Evolutionary conservation across 306 rosid genomes (phyloP).

Genomic region (Carpinus fangiana): DNA sequence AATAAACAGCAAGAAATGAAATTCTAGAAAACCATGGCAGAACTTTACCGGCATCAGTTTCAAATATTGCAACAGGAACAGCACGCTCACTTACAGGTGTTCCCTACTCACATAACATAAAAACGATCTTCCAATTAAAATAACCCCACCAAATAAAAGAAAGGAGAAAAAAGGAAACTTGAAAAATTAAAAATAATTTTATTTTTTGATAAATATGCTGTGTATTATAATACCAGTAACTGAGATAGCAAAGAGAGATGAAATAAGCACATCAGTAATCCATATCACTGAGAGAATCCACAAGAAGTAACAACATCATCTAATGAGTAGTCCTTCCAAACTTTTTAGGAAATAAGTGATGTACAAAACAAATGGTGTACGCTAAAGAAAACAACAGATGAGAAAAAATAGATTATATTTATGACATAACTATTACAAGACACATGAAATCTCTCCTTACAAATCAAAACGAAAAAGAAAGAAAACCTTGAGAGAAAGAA

Average conservation of each 20-base stretch:
- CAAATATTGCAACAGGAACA: slow-evolving; percentile 97
- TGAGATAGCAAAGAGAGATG: neutral
- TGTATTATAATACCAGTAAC: neutral
- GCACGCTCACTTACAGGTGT: slow-evolving; percentile 99
- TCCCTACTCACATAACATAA: slow-evolving; percentile 55
- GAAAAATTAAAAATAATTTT: neutral
- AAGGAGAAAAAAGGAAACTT: neutral
- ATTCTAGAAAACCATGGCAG: slow-evolving; percentile 17
- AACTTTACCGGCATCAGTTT: slow-evolving; percentile 81
- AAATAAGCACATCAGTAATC: neutral
- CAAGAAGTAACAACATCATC: neutral
- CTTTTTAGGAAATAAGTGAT: neutral
- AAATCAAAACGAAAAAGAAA: neutral
- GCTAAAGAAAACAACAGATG: neutral
- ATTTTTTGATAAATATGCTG: neutral
- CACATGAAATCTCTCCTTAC: neutral
- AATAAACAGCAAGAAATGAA: slow-evolving; percentile 17
- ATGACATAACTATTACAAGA: neutral
- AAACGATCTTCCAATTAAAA: slow-evolving; percentile 7
- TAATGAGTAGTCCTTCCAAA: neutral
- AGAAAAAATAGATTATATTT: neutral
- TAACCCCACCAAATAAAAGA: slow-evolving; percentile 9
- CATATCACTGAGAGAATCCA: neutral
- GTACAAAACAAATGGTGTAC: neutral
- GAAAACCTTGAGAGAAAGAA: neutral